Conservation (phyloP, 371 early-diverging fungal species). For the Smittium culicis region DNA sequence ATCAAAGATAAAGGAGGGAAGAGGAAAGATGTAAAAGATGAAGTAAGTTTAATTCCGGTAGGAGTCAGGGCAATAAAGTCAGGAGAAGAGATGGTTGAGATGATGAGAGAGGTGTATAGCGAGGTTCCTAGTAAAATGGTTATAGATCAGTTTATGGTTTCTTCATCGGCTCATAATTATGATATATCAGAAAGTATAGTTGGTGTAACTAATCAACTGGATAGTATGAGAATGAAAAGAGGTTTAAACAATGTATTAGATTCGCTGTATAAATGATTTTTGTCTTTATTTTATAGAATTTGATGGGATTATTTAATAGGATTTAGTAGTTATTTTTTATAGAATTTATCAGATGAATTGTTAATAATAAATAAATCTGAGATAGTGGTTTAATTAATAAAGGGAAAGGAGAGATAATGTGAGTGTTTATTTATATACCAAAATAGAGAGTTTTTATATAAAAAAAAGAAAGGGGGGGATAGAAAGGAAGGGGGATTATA, state of each 20-base stretch:
- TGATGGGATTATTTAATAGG: too few species aligned
- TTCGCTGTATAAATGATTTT: too few species aligned
- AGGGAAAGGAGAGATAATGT: background rate
- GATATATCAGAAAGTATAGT: background rate
- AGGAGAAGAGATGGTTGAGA: background rate
- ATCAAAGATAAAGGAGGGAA: background rate
- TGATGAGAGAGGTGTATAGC: background rate
- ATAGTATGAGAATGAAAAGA: background rate
- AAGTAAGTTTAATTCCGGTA: background rate
- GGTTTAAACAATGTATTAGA: background rate
- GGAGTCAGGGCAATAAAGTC: background rate
- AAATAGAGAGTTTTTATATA: background rate
- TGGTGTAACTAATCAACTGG: background rate
- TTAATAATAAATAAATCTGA: too few species aligned
- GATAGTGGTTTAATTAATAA: too few species aligned
- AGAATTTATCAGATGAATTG: too few species aligned
- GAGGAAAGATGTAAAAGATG: background rate
- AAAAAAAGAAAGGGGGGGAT: conserved; percentile 1
- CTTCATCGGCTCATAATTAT: background rate
- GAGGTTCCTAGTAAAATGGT: background rate
- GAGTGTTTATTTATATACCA: background rate
- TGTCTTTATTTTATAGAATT: too few species aligned
- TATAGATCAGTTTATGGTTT: background rate
- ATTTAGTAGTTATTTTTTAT: too few species aligned
- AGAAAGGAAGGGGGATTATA: conserved; percentile 12